Conservation (phyloP, 371 early-diverging fungal genomes). For the Basidiobolus heterosporus region DNA sequence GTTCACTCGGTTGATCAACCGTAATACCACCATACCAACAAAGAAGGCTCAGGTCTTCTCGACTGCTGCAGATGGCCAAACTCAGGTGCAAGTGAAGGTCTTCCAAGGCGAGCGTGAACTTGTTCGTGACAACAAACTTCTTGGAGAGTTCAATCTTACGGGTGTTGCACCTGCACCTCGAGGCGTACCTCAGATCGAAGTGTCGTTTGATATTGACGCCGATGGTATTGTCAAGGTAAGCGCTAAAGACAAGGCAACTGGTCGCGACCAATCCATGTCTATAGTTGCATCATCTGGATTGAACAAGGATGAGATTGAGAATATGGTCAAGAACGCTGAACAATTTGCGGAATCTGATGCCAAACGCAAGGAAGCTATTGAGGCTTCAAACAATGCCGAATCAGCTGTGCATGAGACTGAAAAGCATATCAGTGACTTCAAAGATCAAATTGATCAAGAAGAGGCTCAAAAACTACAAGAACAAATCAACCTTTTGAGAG, state of each 20-base stretch:
- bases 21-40: slow-evolving; percentile 98
- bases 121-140: slow-evolving; percentile 89
- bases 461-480: slow-evolving; percentile 66
- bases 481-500: slow-evolving; percentile 63
- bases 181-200: slow-evolving; percentile 87
- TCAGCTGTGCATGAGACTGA: slow-evolving; percentile 79
- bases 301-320: slow-evolving; percentile 86
- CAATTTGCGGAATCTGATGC: slow-evolving; percentile 80
- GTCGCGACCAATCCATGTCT: slow-evolving; percentile 87
- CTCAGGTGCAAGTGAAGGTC: slow-evolving; percentile 92
- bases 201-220: slow-evolving; percentile 97
- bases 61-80: slow-evolving; percentile 98
- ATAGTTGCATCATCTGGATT: slow-evolving; percentile 95
- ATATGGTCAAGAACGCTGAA: slow-evolving; percentile 90
- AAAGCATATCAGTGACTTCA: slow-evolving; percentile 84
- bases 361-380: slow-evolving; percentile 79
- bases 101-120: slow-evolving; percentile 99
- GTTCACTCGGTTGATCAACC: slow-evolving; percentile 90
- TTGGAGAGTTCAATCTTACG: slow-evolving; percentile 92
- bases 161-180: slow-evolving; percentile 78
- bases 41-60: slow-evolving; percentile 99
- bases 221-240: slow-evolving; percentile 97
- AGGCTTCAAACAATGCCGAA: slow-evolving; percentile 87
- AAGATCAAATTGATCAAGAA: slow-evolving; percentile 71
- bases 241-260: slow-evolving; percentile 94